These are phyloP conservation scores for Pichia sp. DNA, from an alignment of 1,139 yeast genomes.

Conservation along the genomic window DNA sequence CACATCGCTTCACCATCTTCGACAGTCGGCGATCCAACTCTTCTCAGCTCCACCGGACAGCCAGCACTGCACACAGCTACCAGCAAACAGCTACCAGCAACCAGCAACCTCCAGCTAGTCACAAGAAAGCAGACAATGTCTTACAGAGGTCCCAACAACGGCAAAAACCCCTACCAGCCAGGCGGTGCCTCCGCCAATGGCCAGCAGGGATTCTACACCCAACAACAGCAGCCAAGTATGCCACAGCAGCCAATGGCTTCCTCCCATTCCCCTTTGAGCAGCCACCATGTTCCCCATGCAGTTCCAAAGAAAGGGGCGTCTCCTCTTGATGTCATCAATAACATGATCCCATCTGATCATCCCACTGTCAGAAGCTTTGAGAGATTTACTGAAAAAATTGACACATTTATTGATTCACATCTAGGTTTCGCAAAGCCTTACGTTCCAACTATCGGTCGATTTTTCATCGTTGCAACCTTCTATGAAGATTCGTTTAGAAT, in stretches of 20 bases:
- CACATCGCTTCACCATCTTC: too few relatives aligned
- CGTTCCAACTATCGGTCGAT: constrained; percentile 81
- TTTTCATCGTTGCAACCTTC: constrained; percentile 89
- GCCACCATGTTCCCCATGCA: constrained; percentile 7
- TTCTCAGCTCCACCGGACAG: too few relatives aligned
- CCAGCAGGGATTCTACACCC: not conserved
- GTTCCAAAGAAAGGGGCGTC: constrained; percentile 9
- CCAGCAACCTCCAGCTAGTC: not conserved
- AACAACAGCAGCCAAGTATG: not conserved
- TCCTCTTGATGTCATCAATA: constrained; percentile 21
- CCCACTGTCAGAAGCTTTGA: constrained; percentile 39
- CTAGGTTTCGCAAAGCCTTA: constrained; percentile 56
- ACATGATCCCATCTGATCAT: constrained; percentile 26
- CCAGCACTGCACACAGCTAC: too few relatives aligned
- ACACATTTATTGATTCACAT: constrained; percentile 40
- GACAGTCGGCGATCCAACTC: too few relatives aligned
- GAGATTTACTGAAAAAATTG: constrained; percentile 37
- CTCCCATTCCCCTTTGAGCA: constrained; percentile 1
- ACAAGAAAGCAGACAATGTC: not conserved
- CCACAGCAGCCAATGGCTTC: constrained; percentile 1
- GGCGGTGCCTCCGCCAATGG: too few relatives aligned
- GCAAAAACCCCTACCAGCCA: constrained; percentile 2
- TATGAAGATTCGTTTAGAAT: constrained; percentile 86
- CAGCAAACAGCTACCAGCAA: too few relatives aligned
- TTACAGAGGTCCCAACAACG: not conserved